Base-by-base conservation (phyloP, 2,329 filamentous ascomycete genomes). In the Chrysosporium keratinophilum region DNA sequence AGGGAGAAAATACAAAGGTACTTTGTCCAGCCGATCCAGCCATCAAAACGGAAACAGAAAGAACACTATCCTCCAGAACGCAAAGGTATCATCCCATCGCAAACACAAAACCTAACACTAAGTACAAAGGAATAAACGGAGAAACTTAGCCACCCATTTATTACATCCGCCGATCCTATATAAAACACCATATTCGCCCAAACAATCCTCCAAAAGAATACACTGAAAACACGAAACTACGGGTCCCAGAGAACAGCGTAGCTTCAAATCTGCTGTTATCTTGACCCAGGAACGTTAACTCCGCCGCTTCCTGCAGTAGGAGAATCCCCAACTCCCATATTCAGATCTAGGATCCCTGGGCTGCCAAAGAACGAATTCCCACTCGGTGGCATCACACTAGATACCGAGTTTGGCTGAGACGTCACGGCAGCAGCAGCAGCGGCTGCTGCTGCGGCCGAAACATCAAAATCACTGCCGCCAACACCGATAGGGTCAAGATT, bases 401-500 rank as follows among this genome's bases (percentile, higher is more conserved):
- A 34, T 17, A 20, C 31, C 5, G 50, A 41, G 14, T 42, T 23
- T 20, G 47, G 44, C 14, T 43, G 54, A 15, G 47, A 3, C 12
- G 23, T 40, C 37, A 28, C 10, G 4, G 34, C 42, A 28, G 50
- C 43, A 14, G 54, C 35, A 14, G 50, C 42, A 28, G 50, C 43
- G 11, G 54, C 35, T 7, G 50, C 12, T 3, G 19, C 43, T 11
- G 7, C 23, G 23, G 23, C 50, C n/a, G 40, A 51, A 14, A 56
- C 31, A 23, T 54, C 54, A 15, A 58, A 35, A n/a, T 46, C 31
- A n/a, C 52, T 54, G 9, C 44, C 44, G 19, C 64, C 60, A 15
- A 68, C 53, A 3, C 64, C 60, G 14, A 68, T 54, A 3, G 88
- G 87, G 55, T 93, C 87, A 70, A 95, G 82, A 65, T 95, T 94